Percentiles rank a stretch among this genome's conserved stretches.
Evolutionary conservation across 331 rosid species (phyloP).

Genomic region (Pyrus hybrid): DNA sequence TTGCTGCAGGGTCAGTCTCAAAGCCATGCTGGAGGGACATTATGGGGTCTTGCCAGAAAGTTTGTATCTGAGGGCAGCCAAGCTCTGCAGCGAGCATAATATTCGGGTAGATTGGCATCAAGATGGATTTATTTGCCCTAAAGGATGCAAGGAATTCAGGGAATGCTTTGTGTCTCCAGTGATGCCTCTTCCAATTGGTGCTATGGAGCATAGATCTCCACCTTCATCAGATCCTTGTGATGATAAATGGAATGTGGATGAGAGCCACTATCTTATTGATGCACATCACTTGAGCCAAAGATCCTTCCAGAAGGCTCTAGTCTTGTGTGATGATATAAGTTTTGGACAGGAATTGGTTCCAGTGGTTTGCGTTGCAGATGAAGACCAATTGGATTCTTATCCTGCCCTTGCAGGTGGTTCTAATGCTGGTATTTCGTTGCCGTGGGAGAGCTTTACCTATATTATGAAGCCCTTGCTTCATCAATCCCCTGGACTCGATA

Average conservation of each 20-base stretch:
- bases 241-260: conserved; percentile 62
- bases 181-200: conserved; percentile 42
- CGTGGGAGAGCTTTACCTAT: conserved; percentile 83
- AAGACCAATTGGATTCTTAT: conserved; percentile 48
- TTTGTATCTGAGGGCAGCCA: conserved; percentile 84
- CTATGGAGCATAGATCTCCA: conserved; percentile 19
- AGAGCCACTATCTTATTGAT: conserved; percentile 63
- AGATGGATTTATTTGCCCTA: conserved; percentile 73
- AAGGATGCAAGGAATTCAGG: conserved; percentile 52
- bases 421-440: conserved; percentile 30
- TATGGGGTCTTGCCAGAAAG: conserved; percentile 71
- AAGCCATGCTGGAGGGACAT: conserved; percentile 56
- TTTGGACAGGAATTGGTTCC: conserved; percentile 79
- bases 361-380: conserved; percentile 70
- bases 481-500: conserved; percentile 51
- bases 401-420: conserved; percentile 22
- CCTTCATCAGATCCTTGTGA: conserved; percentile 29
- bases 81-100: conserved; percentile 76
- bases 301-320: conserved; percentile 33
- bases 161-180: conserved; percentile 46
- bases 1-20: conserved; percentile 78
- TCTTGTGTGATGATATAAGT: conserved; percentile 87
- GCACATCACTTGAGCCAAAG: conserved; percentile 42
- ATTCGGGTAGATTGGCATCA: conserved; percentile 59
- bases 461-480: conserved; percentile 61